A percentile compares a stretch with the other conserved stretches of the same genome.
Evolutionary conservation across 2,329 filamentous ascomycete genomes (phyloP).

Genomic region (Albophoma yamanashiensis): DNA sequence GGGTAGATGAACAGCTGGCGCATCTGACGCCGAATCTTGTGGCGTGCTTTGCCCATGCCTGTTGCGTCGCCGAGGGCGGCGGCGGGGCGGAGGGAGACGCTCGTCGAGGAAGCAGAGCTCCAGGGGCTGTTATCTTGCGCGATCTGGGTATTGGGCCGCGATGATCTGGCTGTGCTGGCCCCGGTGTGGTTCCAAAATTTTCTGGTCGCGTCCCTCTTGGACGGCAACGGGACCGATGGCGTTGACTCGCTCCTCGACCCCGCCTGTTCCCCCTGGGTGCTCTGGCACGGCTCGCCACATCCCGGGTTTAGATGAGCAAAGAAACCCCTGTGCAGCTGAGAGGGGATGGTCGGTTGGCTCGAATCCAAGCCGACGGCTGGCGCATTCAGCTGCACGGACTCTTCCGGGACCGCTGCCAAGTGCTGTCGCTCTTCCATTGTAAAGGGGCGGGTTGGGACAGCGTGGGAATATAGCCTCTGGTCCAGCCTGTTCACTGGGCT

Average conservation of each 20-base stretch:
- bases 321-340: background rate
- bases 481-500: slow-evolving; percentile 6
- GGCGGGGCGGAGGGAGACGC: slow-evolving; percentile 6
- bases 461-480: background rate
- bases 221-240: background rate
- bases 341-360: background rate
- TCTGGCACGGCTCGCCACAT: background rate
- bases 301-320: background rate
- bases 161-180: slow-evolving; percentile 7
- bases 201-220: background rate
- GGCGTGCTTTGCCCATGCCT: slow-evolving; percentile 28
- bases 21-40: slow-evolving; percentile 55
- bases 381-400: background rate
- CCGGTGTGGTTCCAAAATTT: background rate
- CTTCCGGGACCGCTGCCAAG: background rate
- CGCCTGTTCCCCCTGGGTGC: background rate
- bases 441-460: background rate
- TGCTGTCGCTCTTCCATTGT: background rate
- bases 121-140: slow-evolving; percentile 9
- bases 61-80: slow-evolving; percentile 13
- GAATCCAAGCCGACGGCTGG: background rate
- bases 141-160: slow-evolving; percentile 14
- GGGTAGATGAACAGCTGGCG: slow-evolving; percentile 69
- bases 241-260: background rate
- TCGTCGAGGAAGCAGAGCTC: slow-evolving; percentile 6